Evolutionary conservation across 2,329 filamentous ascomycete species (phyloP).

Genomic region (Colletotrichum musicola): DNA sequence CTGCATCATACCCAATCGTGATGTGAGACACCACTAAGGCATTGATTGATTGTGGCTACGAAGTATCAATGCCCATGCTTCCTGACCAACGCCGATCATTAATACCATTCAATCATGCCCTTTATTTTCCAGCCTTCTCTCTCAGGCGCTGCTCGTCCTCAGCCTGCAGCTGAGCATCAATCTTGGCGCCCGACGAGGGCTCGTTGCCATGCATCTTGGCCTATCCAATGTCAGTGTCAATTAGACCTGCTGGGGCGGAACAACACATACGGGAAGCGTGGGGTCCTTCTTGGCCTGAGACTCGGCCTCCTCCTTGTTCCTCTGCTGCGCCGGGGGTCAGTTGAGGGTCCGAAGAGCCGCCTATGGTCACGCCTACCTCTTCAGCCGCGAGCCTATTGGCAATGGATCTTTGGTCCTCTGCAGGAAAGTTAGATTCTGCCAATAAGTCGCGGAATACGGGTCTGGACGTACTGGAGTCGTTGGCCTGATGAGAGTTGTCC

Average conservation of each 20-base stretch:
- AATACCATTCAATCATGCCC: background rate
- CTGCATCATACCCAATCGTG: no score
- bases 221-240: slow-evolving; percentile 47
- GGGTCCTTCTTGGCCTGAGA: slow-evolving; percentile 70
- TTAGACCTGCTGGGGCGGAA: slow-evolving; percentile 41
- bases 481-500: slow-evolving; percentile 74
- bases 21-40: no score
- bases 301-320: slow-evolving; percentile 9
- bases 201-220: slow-evolving; percentile 79
- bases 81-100: slow-evolving; percentile 14
- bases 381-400: slow-evolving; percentile 78
- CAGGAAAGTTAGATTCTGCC: slow-evolving; percentile 40
- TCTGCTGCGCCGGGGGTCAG: slow-evolving; percentile 21
- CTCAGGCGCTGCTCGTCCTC: slow-evolving; percentile 76
- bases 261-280: slow-evolving; percentile 65
- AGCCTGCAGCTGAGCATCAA: slow-evolving; percentile 75
- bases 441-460: background rate
- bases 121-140: slow-evolving; percentile 67
- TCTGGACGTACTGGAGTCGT: slow-evolving; percentile 75
- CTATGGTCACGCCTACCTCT: slow-evolving; percentile 55
- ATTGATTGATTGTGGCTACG: no score
- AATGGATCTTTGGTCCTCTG: slow-evolving; percentile 79
- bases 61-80: background rate
- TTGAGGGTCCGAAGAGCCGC: no score
- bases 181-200: slow-evolving; percentile 78